These are phyloP conservation scores for Cytidiella melzeri DNA, from an alignment of 768 basidiomycete species.

Conservation along the genomic window DNA sequence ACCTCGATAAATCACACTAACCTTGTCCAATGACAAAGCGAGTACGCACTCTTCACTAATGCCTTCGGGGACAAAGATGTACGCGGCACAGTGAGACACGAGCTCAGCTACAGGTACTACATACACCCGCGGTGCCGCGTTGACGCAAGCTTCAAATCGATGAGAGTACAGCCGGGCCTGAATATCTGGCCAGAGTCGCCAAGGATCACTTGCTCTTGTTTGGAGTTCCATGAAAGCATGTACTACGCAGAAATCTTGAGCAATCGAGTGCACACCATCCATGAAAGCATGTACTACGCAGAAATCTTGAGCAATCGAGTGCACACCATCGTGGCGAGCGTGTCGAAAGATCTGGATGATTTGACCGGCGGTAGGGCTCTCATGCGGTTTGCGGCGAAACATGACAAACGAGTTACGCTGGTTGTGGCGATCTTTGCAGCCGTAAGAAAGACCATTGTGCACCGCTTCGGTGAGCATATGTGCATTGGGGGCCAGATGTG, in stretches of 20 bases:
- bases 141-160: too few species aligned
- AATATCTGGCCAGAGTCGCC: not conserved
- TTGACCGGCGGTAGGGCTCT: not conserved
- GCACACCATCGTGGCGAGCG: not conserved
- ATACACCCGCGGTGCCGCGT: not conserved
- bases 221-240: too few species aligned
- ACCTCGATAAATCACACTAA: too few species aligned
- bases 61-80: not conserved
- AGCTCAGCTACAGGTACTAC: not conserved
- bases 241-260: not conserved
- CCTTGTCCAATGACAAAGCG: slow-evolving; percentile 5
- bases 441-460: not conserved
- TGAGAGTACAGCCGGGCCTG: not conserved
- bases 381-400: not conserved
- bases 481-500: not conserved
- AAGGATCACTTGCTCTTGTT: too few species aligned
- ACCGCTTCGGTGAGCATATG: not conserved
- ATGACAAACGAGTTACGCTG: not conserved
- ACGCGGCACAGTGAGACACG: slow-evolving; percentile 6
- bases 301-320: not conserved
- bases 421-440: not conserved
- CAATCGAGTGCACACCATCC: not conserved
- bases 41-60: slow-evolving; percentile 2
- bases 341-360: not conserved
- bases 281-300: not conserved